These are phyloP conservation scores for Cytospora chrysosperma DNA, from an alignment of 2,329 filamentous ascomycete species.

Conservation along the genomic window DNA sequence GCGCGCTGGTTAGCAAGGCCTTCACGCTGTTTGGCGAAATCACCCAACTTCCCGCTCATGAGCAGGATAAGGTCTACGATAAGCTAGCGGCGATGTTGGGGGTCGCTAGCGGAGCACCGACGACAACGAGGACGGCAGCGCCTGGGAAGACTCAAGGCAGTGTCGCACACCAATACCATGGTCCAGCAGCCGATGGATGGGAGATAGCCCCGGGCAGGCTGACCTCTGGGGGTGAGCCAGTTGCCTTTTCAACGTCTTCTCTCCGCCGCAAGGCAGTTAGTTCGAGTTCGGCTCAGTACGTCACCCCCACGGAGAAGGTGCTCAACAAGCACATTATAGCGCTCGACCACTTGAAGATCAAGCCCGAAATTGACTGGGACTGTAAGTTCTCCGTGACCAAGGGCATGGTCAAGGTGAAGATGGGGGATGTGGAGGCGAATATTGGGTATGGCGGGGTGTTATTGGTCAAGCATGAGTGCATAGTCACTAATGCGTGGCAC, in stretches of 20 bases:
- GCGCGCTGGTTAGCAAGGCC: neutral
- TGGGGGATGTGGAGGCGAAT: neutral
- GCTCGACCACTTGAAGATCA: neutral
- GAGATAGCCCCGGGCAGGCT: slow-evolving; percentile 12
- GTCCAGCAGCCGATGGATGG: neutral
- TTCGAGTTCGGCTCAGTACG: neutral
- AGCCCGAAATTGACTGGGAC: neutral
- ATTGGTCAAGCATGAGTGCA: neutral
- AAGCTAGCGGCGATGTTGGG: neutral
- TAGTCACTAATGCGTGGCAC: neutral
- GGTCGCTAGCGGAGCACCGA: neutral
- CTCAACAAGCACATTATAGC: slow-evolving; percentile 8
- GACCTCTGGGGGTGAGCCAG: too few species aligned
- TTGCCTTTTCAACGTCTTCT: slow-evolving; percentile 2
- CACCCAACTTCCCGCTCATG: neutral
- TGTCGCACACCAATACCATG: neutral
- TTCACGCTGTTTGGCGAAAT: slow-evolving; percentile 12
- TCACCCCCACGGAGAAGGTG: neutral
- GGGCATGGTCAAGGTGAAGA: slow-evolving; percentile 1
- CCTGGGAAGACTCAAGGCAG: neutral
- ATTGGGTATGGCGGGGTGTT: slow-evolving; percentile 12
- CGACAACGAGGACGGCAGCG: neutral
- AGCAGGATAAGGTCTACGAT: neutral
- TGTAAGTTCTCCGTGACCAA: neutral
- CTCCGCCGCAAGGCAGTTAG: slow-evolving; percentile 3